A percentile compares a stretch with the other conserved stretches of the same genome.
phyloP scores from a whole-genome alignment of 257 asterid species.

The Gardenia jasminoides region DNA sequence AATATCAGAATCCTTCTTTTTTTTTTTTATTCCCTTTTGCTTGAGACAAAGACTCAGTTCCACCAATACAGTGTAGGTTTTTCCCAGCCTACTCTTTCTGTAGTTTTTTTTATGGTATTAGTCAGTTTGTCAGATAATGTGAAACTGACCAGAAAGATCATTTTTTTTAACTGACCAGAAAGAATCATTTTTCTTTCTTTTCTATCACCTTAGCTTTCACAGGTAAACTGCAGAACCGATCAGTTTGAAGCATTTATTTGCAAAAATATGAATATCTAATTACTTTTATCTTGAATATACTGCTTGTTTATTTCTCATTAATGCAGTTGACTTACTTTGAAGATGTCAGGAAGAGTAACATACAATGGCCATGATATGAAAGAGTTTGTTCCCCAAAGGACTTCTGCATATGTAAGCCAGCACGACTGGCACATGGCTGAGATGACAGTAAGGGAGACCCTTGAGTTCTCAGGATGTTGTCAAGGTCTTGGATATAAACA shows the following conservation, averaged over 20 bases:
- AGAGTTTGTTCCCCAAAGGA: slow-evolving; percentile 88
- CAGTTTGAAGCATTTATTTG: too few species aligned
- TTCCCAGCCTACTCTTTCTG: too few species aligned
- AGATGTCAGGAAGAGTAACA: slow-evolving; percentile 89
- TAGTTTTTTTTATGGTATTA: too few species aligned
- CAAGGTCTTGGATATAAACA: slow-evolving; percentile 90
- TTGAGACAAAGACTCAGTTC: too few species aligned
- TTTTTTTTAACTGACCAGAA: too few species aligned
- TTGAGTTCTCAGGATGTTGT: slow-evolving; percentile 79
- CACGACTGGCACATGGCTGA: slow-evolving; percentile 90
- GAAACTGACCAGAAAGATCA: too few species aligned
- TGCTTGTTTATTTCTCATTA: slow-evolving; percentile 8
- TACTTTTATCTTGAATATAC: background rate
- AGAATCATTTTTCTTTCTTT: too few species aligned
- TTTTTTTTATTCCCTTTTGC: too few species aligned
- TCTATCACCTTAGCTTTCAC: background rate
- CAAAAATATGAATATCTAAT: background rate
- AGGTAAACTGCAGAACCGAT: too few species aligned
- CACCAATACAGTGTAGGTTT: too few species aligned
- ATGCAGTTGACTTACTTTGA: slow-evolving; percentile 20
- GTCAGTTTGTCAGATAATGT: too few species aligned
- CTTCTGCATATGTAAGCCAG: slow-evolving; percentile 83
- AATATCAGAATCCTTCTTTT: too few species aligned
- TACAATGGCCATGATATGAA: slow-evolving; percentile 83
- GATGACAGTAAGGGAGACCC: slow-evolving; percentile 95